Conservation (phyloP, 352 stramenopile species). For the Phytophthora sp. region DNA sequence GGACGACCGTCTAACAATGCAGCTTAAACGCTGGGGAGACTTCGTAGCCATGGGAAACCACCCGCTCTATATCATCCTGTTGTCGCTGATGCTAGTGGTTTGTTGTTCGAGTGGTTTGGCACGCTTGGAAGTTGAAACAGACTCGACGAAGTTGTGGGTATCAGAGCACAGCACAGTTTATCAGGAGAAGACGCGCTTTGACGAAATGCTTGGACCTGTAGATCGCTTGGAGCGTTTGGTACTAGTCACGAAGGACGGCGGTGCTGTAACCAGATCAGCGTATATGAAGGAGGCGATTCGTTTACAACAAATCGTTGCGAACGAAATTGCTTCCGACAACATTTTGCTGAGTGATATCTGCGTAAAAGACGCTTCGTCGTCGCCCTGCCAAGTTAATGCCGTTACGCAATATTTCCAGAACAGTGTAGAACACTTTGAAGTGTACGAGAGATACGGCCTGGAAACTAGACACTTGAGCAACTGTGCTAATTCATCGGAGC, state of each 20-base stretch:
- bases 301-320: conserved; percentile 46
- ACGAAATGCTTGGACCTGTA: conserved; percentile 57
- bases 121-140: conserved; percentile 53
- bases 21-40: conserved; percentile 51
- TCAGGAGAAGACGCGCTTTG: conserved; percentile 53
- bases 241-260: conserved; percentile 62
- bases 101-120: conserved; percentile 46
- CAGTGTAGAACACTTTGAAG: conserved; percentile 50
- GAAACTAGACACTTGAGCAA: conserved; percentile 54
- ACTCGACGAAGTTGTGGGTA: conserved; percentile 66
- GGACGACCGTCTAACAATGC: conserved; percentile 41
- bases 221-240: conserved; percentile 64
- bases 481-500: conserved; percentile 29
- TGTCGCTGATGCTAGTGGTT: conserved; percentile 45
- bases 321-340: conserved; percentile 18
- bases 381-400: conserved; percentile 54
- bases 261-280: conserved; percentile 42
- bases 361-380: conserved; percentile 54
- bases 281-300: conserved; percentile 67
- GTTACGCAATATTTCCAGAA: conserved; percentile 79
- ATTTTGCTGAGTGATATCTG: conserved; percentile 58
- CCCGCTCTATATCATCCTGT: conserved; percentile 49
- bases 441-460: conserved; percentile 55
- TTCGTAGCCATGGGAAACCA: conserved; percentile 56
- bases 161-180: conserved; percentile 47